Evolutionary conservation across 2,329 filamentous ascomycete species (phyloP).

Genomic region (Sclerotinia nivalis): DNA sequence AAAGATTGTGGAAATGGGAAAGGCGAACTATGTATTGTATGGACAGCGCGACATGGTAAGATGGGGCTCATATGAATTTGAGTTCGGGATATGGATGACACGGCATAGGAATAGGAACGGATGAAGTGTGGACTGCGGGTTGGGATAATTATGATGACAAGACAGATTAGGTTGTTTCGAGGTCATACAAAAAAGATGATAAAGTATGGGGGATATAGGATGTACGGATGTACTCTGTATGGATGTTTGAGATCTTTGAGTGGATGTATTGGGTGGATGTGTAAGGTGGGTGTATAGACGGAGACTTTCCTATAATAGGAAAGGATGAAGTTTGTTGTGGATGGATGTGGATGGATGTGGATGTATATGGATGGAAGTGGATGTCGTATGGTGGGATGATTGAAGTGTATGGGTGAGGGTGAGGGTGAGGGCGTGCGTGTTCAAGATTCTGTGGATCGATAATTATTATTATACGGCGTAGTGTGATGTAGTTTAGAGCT

Average conservation of each 20-base stretch:
- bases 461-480: not conserved
- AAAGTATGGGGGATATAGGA: not conserved
- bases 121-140: constrained; percentile 19
- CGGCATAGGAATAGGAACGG: constrained; percentile 23
- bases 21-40: constrained; percentile 37
- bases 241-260: not conserved
- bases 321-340: constrained; percentile 15
- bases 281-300: not conserved
- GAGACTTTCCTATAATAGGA: not conserved
- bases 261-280: not conserved
- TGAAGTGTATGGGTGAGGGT: not conserved
- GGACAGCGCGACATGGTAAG: constrained; percentile 27
- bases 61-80: constrained; percentile 30
- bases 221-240: not conserved
- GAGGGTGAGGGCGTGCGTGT: not conserved
- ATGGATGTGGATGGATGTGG: not conserved
- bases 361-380: not conserved
- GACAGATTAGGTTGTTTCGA: constrained; percentile 16
- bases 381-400: not conserved
- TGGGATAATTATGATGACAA: constrained; percentile 16
- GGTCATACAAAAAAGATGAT: not conserved
- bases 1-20: constrained; percentile 28
- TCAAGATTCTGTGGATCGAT: constrained; percentile 1
- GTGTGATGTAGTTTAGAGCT: not conserved
- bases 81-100: constrained; percentile 25